Evolutionary conservation across 2,329 filamentous ascomycete genomes (phyloP).

Genomic region (Westerdykella ornata): DNA sequence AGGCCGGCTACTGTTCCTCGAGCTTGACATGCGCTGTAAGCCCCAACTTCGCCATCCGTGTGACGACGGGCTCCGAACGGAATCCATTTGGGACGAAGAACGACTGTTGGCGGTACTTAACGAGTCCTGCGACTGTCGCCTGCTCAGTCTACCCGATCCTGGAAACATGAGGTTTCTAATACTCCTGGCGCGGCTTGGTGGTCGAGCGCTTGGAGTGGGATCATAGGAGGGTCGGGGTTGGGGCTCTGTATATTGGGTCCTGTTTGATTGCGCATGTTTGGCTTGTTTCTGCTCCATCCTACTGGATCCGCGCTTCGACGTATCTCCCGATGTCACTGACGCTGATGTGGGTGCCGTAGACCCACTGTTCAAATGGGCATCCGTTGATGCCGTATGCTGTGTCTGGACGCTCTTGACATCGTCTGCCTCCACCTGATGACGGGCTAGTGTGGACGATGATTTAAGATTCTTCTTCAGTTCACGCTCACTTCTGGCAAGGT

Average conservation of each 20-base stretch:
- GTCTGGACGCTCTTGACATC: conserved; percentile 34
- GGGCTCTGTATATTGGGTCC: conserved; percentile 10
- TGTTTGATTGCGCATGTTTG: not conserved
- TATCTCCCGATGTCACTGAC: conserved; percentile 34
- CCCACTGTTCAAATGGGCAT: conserved; percentile 31
- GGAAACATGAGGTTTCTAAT: conserved; percentile 40
- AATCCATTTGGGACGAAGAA: conserved; percentile 11
- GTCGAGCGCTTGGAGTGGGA: conserved; percentile 19
- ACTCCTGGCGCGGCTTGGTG: conserved; percentile 33
- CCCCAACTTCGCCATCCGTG: conserved; percentile 38
- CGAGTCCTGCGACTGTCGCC: conserved; percentile 32
- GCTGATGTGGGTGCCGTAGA: conserved; percentile 42
- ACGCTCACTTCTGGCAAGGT: conserved; percentile 16
- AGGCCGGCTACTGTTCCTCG: conserved; percentile 28
- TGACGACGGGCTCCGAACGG: conserved; percentile 20
- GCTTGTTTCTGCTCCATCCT: conserved; percentile 17
- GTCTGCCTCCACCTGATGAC: conserved; percentile 26
- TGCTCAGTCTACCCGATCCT: conserved; percentile 24
- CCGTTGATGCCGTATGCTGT: conserved; percentile 39
- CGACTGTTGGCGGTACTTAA: conserved; percentile 16
- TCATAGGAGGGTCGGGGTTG: conserved; percentile 15
- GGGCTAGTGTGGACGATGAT: conserved; percentile 11
- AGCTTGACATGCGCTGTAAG: conserved; percentile 30
- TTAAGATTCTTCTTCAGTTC: conserved; percentile 19
- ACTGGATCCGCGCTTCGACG: conserved; percentile 38